Conservation (phyloP, 2,329 filamentous ascomycete genomes). For the Cladorrhinum sp. region DNA sequence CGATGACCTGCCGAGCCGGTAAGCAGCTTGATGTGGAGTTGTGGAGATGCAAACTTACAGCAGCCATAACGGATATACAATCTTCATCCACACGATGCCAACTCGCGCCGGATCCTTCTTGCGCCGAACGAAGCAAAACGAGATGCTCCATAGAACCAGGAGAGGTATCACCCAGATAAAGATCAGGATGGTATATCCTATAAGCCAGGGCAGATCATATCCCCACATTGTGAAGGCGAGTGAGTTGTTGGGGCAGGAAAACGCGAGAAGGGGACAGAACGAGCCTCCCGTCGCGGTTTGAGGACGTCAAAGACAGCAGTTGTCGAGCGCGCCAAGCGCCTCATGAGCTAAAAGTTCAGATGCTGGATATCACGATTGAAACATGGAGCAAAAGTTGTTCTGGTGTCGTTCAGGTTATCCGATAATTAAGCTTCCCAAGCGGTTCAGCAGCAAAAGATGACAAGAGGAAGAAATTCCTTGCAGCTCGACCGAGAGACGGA, state of each 20-base stretch:
- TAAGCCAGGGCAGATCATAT: neutral
- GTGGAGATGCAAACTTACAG: constrained; percentile 14
- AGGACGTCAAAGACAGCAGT: no score
- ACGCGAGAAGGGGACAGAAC: no score
- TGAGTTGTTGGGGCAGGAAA: neutral
- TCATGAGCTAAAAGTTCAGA: no score
- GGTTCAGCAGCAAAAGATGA: neutral
- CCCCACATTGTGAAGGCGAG: neutral
- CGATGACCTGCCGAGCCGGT: neutral
- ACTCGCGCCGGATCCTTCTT: constrained; percentile 24
- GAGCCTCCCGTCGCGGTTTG: neutral
- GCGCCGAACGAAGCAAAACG: constrained; percentile 20
- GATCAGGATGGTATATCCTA: constrained; percentile 12
- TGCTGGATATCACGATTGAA: no score
- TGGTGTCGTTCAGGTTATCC: no score
- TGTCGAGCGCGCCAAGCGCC: no score
- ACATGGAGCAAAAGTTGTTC: no score
- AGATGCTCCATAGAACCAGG: constrained; percentile 23
- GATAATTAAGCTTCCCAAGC: no score
- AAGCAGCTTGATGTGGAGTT: neutral
- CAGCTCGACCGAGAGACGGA: neutral
- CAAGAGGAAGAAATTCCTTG: neutral
- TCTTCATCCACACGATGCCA: constrained; percentile 25
- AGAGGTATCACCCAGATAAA: constrained; percentile 24
- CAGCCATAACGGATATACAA: constrained; percentile 19